Conservation (phyloP, 2,329 filamentous ascomycete genomes). For the Calonectria pseudoreteaudii region DNA sequence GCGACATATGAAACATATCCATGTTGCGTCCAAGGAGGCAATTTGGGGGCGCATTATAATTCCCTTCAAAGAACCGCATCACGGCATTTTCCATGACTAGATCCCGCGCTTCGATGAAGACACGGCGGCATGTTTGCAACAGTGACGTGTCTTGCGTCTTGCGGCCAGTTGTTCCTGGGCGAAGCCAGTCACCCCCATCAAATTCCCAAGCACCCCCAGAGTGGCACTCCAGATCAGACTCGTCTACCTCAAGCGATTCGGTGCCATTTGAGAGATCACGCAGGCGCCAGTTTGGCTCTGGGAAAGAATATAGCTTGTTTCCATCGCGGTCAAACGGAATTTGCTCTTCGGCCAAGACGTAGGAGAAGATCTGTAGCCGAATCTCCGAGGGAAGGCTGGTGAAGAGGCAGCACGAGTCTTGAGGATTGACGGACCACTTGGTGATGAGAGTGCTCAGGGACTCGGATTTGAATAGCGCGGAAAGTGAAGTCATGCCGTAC, state of each 20-base stretch:
- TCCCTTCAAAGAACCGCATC: constrained; percentile 3
- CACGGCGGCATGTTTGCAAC: constrained; percentile 22
- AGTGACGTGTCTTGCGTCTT: constrained; percentile 20
- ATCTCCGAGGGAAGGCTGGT: constrained; percentile 8
- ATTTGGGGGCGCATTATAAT: neutral
- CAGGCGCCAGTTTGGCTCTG: constrained; percentile 19
- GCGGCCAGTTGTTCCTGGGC: neutral
- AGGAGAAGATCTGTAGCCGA: constrained; percentile 18
- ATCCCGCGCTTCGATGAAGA: constrained; percentile 24
- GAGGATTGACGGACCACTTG: constrained; percentile 12
- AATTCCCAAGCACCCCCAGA: neutral
- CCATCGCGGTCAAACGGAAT: constrained; percentile 2
- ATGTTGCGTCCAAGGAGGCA: neutral
- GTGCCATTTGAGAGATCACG: constrained; percentile 2
- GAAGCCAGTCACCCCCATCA: neutral
- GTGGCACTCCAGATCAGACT: neutral
- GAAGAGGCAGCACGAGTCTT: constrained; percentile 18
- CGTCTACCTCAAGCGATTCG: neutral
- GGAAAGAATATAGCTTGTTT: neutral
- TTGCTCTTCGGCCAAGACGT: constrained; percentile 15
- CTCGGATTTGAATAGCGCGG: neutral
- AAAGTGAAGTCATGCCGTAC: neutral
- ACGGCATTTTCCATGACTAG: constrained; percentile 21
- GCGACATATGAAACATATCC: constrained; percentile 11
- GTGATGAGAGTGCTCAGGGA: constrained; percentile 18